phyloP scores from a whole-genome alignment of 176 grass and related monocot genomes.

The Rhynchospora tenuis region DNA sequence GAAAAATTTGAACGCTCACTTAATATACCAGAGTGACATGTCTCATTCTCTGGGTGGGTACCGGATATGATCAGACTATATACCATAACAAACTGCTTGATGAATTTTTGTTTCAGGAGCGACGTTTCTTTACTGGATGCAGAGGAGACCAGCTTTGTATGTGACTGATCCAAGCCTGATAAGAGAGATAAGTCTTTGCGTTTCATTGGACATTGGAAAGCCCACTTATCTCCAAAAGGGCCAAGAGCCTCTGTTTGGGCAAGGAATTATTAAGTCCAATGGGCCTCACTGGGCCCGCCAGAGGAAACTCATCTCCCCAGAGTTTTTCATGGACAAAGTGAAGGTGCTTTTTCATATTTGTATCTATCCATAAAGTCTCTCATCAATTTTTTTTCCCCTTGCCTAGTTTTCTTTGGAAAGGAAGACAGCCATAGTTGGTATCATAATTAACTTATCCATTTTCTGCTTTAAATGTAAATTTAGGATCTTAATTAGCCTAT shows the following conservation, averaged over 20 bases:
- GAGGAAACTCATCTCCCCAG: slow-evolving; percentile 70
- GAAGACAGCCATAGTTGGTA: background rate
- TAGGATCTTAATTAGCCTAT: background rate
- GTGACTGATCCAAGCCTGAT: slow-evolving; percentile 73
- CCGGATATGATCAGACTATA: background rate
- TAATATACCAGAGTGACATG: background rate
- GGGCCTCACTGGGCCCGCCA: slow-evolving; percentile 61
- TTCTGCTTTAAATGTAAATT: too few relatives aligned
- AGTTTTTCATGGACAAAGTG: slow-evolving; percentile 74
- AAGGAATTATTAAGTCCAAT: slow-evolving; percentile 74
- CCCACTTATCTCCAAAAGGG: slow-evolving; percentile 75
- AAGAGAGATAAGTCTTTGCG: slow-evolving; percentile 63
- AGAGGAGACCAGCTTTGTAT: slow-evolving; percentile 60
- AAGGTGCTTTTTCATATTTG: slow-evolving; percentile 24
- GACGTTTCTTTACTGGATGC: slow-evolving; percentile 67
- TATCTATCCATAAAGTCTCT: background rate
- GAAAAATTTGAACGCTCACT: too few relatives aligned
- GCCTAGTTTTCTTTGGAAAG: background rate
- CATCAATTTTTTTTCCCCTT: background rate
- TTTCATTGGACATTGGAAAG: slow-evolving; percentile 86
- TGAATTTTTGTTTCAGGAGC: slow-evolving; percentile 38
- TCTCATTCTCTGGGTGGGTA: background rate
- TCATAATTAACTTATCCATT: too few relatives aligned
- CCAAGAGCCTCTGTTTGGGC: slow-evolving; percentile 74
- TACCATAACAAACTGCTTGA: background rate